Percentiles rank a stretch among this genome's conserved stretches.
Evolutionary conservation across 805 yeast genomes (phyloP).

Genomic region (Candida ponderosae): DNA sequence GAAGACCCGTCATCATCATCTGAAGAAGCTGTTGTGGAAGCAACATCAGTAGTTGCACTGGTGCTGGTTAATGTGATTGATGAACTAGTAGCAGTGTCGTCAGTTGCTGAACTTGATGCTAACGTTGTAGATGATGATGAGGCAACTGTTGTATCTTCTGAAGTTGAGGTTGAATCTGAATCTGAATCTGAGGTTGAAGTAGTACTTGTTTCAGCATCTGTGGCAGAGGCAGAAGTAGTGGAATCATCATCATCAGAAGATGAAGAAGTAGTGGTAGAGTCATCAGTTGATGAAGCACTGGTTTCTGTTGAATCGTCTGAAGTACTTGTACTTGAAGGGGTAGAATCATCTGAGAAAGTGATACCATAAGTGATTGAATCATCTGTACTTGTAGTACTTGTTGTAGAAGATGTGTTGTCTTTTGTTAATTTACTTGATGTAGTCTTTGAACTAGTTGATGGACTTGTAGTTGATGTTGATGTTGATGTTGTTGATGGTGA

Average conservation of each 20-base stretch:
- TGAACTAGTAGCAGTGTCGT: constrained; percentile 1
- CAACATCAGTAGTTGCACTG: neutral
- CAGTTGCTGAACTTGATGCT: constrained; percentile 1
- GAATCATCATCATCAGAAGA: neutral
- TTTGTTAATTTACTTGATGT: neutral
- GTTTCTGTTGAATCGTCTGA: neutral
- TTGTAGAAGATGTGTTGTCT: neutral
- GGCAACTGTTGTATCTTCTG: too few relatives aligned
- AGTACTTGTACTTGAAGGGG: neutral
- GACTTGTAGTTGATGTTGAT: neutral
- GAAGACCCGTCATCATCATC: neutral
- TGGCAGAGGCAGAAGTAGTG: neutral
- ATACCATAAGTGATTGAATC: neutral
- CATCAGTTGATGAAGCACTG: constrained; percentile 1
- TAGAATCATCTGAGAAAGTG: neutral
- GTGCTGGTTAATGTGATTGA: neutral
- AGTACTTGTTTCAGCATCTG: neutral
- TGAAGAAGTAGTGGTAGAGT: neutral
- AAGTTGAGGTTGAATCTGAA: too few relatives aligned
- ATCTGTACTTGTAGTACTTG: neutral
- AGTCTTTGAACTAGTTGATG: neutral
- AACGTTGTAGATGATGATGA: neutral
- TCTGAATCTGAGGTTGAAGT: constrained; percentile 1
- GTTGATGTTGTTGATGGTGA: neutral
- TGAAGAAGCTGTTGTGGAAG: neutral